Evolutionary conservation across 306 rosid genomes (phyloP).

Genomic region (Citrullus colocynthis): DNA sequence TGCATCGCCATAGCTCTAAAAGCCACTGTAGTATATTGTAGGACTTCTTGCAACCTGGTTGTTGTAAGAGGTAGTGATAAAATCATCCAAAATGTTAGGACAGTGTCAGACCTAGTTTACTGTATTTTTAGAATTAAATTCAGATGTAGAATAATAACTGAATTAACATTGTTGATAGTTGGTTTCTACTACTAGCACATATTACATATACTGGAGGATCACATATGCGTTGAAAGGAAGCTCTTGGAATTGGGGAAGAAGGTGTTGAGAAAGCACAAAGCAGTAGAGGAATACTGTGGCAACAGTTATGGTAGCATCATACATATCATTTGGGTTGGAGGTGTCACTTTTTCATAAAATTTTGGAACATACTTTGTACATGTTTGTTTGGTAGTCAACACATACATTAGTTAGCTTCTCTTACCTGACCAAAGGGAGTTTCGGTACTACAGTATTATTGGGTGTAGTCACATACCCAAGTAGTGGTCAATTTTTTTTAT

Average conservation of each 20-base stretch:
- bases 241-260: neutral
- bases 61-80: neutral
- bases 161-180: neutral
- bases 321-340: slow-evolving; percentile 1
- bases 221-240: neutral
- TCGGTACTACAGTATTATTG: neutral
- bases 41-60: neutral
- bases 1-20: neutral
- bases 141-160: neutral
- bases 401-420: neutral
- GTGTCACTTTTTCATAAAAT: neutral
- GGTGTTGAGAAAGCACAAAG: neutral
- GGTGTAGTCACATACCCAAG: neutral
- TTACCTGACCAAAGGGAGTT: neutral
- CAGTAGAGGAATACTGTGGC: neutral
- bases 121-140: neutral
- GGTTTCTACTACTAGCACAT: neutral
- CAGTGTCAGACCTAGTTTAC: neutral
- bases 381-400: neutral
- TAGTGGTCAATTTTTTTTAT: neutral
- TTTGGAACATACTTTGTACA: neutral
- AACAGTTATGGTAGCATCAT: neutral
- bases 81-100: neutral
- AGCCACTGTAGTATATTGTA: neutral
- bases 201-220: neutral